Evolutionary conservation across 306 rosid species (phyloP), one percentile per base, ranked within the genome.

Genomic region (Fragaria iinumae): DNA sequence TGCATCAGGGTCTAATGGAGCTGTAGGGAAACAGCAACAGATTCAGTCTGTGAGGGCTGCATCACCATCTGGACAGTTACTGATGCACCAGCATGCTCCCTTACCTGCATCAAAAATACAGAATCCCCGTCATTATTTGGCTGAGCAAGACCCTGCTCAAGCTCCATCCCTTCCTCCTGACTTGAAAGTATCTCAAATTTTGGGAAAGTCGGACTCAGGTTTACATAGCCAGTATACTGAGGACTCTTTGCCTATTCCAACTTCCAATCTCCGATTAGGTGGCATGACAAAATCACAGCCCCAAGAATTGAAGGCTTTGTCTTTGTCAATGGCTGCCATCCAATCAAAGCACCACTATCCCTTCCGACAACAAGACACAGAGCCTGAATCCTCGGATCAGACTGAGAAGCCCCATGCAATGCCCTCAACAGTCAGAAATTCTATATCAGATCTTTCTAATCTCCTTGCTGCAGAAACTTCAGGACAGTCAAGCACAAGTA

Each of bases 401-500:
- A 81, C 70, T 73, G 86, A 73, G 83, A 83, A 83, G 74, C 78
- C 76, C 6, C 73, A 70, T 67, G 44, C 71, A 80, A 66, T 77
- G 62, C 69, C 75, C 6, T 45, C 84, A 27, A 75, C 79, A 55
- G 13, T 59, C 3, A 76, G 73, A 53, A 83, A 36, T 62, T 83
- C 86, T 63, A 50, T 68, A 57, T 64, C 78, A 59, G 84, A 80
- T 36, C 66, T 13, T 52, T 49, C 82, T 67, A 71, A 47, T 77
- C 21, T 87, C 76, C 76, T 79, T 65, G 78, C 78, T 21, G 59
- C 78, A 73, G 93, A 80, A 83, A 81, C 83, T 71, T 81, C 84
- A 69, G 89, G 86, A 72, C 84, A 87, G 73, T 82, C 92, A 29
- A 85, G 84, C 81, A 79, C 92, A 48, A 85, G 87, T 85, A 81